A percentile compares a stretch with the other conserved stretches of the same genome.
These are phyloP conservation scores for Saussurea involucrata DNA, from an alignment of 129 eudicot genomes.

Conservation along the genomic window DNA sequence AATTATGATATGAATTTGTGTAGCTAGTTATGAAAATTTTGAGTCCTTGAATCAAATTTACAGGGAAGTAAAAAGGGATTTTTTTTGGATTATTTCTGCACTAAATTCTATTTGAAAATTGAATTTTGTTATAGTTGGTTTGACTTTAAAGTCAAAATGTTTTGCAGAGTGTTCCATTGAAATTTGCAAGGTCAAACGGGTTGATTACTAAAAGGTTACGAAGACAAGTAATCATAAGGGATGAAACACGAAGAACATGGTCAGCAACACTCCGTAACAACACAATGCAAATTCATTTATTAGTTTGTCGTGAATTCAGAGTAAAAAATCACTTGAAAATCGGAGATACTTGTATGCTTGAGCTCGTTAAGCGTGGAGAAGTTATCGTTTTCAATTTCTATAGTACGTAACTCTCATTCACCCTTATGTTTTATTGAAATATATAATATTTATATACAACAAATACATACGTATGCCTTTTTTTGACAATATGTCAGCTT, in stretches of 20 bases:
- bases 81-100: no score
- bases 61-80: background rate
- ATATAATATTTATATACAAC: background rate
- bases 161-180: constrained; percentile 19
- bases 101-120: no score
- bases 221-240: constrained; percentile 4
- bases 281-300: background rate
- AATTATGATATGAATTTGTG: background rate
- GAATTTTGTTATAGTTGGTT: no score
- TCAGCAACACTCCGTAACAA: background rate
- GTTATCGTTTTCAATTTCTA: constrained; percentile 12
- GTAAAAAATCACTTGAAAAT: constrained; percentile 1
- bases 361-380: constrained; percentile 12
- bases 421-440: background rate
- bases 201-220: background rate
- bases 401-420: constrained; percentile 9
- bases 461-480: no score
- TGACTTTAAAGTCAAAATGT: background rate
- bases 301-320: background rate
- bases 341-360: constrained; percentile 19
- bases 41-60: background rate
- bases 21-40: background rate
- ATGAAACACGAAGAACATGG: constrained; percentile 19
- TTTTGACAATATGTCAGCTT: no score
- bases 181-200: constrained; percentile 26